Percentiles rank a stretch among this genome's conserved stretches.
Conservation (phyloP, 495 filamentous ascomycete species). For the Sporormia fimetaria region DNA sequence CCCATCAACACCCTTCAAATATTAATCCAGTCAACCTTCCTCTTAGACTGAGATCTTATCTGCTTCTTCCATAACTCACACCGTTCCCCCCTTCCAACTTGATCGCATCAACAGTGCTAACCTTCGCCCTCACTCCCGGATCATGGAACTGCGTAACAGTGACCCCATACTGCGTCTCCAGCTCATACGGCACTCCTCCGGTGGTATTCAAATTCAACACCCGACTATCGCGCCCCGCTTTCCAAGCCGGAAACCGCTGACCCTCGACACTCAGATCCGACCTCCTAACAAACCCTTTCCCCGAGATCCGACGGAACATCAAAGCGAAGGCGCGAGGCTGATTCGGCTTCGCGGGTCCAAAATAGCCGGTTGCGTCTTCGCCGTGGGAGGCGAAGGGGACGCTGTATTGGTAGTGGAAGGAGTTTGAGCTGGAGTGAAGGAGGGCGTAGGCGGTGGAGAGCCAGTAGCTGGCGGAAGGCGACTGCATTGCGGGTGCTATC, state of each 20-base stretch:
- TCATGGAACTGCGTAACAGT: constrained; percentile 30
- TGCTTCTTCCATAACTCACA: constrained; percentile 47
- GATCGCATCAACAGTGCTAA: constrained; percentile 44
- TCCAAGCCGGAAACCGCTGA: constrained; percentile 1
- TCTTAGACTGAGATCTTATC: constrained; percentile 30
- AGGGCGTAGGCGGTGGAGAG: constrained; percentile 46
- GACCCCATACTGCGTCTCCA: background rate
- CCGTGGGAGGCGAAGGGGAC: constrained; percentile 48
- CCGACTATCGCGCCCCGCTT: background rate
- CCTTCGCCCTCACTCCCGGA: constrained; percentile 39
- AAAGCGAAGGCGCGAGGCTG: constrained; percentile 29
- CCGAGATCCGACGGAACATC: constrained; percentile 37
- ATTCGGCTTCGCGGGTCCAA: constrained; percentile 31
- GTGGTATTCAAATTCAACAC: constrained; percentile 45
- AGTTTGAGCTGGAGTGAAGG: constrained; percentile 24
- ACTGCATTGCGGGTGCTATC: constrained; percentile 52
- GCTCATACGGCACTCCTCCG: constrained; percentile 34
- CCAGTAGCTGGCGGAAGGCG: constrained; percentile 52
- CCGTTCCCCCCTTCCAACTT: constrained; percentile 44
- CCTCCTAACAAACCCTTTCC: constrained; percentile 44
- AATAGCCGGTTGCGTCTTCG: constrained; percentile 43
- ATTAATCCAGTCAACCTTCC: no score
- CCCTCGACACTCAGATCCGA: constrained; percentile 42
- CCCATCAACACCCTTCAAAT: no score
- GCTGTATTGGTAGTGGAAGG: constrained; percentile 54